Evolutionary conservation across 192 early-diverging fungal genomes (phyloP), one percentile per base, ranked within the genome.

Genomic region (Phycomyces blakesleeanus): DNA sequence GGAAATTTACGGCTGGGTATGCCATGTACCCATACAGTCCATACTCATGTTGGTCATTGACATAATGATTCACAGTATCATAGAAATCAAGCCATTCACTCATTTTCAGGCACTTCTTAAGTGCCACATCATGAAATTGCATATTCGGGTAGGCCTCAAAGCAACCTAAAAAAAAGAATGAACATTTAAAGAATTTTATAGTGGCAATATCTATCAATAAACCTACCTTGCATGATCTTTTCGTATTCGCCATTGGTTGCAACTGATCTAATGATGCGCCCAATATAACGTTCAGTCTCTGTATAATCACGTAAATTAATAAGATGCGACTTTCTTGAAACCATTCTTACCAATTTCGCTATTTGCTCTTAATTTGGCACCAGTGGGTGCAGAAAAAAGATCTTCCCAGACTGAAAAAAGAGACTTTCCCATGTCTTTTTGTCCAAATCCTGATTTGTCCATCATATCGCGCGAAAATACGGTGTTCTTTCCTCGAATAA

Each of bases 91-190:
- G 63, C 91, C 91, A 96, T 26, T 91, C 87, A 26, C 82, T 75
- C 47, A 84, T 78, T 42, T 83, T 71, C 1, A 89, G 79, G 6
- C 93, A 78, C 41, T 87, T 87, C 9, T 82, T 73, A 55, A 83
- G 78, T 12, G 84, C 83, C 10, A 85, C 67, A 68, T 96, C 93
- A 59, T 92, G 87, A 57, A 91, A 85, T 21, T 86, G 83, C 81
- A 89, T 86, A 22, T 81, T 73, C 8, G 89, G 81, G 76, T 92
- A 98, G 69, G 92, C 92, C 61, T 98, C 94, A 77, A 90, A 94
- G 64, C 93, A 96, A 1, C 93, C 90, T 91, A 61, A 2, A 57
- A 6, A 71, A 6, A 5, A n/a, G 1, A 41, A 25, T 16, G 38
- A 39, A 41, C 8, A 3, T 1, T 14, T 24, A n/a, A 38, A 2